A percentile compares a stretch with the other conserved stretches of the same genome.
Conservation (phyloP, 2,329 filamentous ascomycete species). For the Ceratocystis smalleyi region DNA sequence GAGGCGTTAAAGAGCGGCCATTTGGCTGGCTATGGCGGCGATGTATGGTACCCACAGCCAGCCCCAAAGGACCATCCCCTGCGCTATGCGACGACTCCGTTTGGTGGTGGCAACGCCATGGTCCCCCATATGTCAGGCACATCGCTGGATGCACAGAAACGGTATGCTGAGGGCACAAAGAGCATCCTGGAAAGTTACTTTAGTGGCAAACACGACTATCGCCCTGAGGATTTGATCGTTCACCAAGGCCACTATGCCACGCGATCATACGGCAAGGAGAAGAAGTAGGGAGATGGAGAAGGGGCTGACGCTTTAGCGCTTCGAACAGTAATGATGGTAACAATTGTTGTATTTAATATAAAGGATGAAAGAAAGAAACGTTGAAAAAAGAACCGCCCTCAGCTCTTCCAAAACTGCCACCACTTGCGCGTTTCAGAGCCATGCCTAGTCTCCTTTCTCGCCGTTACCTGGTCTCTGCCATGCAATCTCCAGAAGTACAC, state of each 20-base stretch:
- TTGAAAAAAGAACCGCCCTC: background rate
- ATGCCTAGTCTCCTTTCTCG: constrained; percentile 27
- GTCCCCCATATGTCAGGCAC: constrained; percentile 98
- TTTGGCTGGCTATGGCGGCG: constrained; percentile 74
- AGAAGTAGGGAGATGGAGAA: constrained; percentile 1
- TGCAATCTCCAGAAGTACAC: constrained; percentile 81
- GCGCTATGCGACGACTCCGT: constrained; percentile 83
- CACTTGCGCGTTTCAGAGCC: constrained; percentile 26
- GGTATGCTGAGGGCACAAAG: constrained; percentile 80
- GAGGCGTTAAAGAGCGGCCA: constrained; percentile 83
- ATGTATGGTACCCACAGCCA: constrained; percentile 96
- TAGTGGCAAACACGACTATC: constrained; percentile 73
- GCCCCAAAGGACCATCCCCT: constrained; percentile 86
- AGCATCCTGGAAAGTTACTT: constrained; percentile 84
- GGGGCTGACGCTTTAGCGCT: background rate
- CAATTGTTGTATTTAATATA: background rate
- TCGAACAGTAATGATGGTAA: background rate
- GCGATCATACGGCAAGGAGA: constrained; percentile 66
- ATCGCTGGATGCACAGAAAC: constrained; percentile 91
- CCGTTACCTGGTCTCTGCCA: constrained; percentile 38
- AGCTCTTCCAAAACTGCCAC: constrained; percentile 47
- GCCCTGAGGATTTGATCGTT: constrained; percentile 79
- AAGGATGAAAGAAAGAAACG: background rate
- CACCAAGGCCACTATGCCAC: constrained; percentile 84
- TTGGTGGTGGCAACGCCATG: constrained; percentile 96